phyloP scores from a whole-genome alignment of 2,329 filamentous ascomycete genomes.

The Claviceps arundinis region DNA sequence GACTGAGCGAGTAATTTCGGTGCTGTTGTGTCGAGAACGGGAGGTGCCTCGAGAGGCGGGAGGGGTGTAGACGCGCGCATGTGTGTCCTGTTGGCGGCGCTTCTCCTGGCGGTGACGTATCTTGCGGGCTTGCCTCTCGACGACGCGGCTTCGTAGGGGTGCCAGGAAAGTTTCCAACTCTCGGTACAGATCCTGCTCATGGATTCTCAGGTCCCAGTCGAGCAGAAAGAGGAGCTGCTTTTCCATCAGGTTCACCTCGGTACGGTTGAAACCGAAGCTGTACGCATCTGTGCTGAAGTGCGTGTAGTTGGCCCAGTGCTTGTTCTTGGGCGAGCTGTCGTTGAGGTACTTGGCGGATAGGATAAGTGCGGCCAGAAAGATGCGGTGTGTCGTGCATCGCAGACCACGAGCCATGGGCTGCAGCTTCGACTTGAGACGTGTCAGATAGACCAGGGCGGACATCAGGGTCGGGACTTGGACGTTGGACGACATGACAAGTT shows the following conservation, averaged over 20 bases:
- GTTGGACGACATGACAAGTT: constrained; percentile 82
- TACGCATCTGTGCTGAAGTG: constrained; percentile 51
- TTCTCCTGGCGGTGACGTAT: constrained; percentile 35
- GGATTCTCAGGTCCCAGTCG: constrained; percentile 86
- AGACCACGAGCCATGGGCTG: constrained; percentile 93
- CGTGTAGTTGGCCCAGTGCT: constrained; percentile 97
- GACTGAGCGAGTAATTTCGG: constrained; percentile 26
- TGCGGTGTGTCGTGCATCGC: constrained; percentile 90
- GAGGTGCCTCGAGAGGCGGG: constrained; percentile 31
- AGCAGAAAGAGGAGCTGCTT: constrained; percentile 92
- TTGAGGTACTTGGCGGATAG: constrained; percentile 93
- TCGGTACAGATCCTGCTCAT: constrained; percentile 69
- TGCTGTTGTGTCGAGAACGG: constrained; percentile 26
- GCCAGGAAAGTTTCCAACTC: constrained; percentile 82
- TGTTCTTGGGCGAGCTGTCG: constrained; percentile 98
- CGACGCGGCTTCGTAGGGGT: constrained; percentile 57
- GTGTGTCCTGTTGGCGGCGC: constrained; percentile 24
- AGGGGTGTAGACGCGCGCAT: constrained; percentile 31
- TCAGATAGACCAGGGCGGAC: constrained; percentile 90
- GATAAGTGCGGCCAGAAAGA: constrained; percentile 84
- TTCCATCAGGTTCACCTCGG: constrained; percentile 98
- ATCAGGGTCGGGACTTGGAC: constrained; percentile 96
- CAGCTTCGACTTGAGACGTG: constrained; percentile 67
- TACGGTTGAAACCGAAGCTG: constrained; percentile 81
- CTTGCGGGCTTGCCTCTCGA: constrained; percentile 36